These are phyloP conservation scores for Pseudogymnoascus sp. DNA, from an alignment of 2,329 filamentous ascomycete genomes.

Conservation along the genomic window DNA sequence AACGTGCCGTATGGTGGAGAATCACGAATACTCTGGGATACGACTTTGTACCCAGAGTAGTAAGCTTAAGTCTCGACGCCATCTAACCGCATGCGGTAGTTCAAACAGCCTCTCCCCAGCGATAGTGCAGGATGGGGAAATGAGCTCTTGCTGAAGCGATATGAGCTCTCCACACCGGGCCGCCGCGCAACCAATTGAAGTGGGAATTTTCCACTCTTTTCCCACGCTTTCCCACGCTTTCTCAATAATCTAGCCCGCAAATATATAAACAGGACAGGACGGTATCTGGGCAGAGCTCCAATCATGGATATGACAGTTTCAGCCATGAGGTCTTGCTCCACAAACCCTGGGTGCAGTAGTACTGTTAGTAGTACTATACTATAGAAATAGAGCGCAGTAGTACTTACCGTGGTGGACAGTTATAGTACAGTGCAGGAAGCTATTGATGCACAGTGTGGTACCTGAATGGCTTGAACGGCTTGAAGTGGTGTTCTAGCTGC, in stretches of 20 bases:
- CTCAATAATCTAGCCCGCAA: background rate
- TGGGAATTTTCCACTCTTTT: background rate
- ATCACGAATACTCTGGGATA: background rate
- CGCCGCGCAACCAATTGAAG: slow-evolving; percentile 7
- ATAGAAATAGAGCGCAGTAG: background rate
- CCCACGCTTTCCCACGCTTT: background rate
- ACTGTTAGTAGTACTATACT: background rate
- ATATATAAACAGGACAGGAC: background rate
- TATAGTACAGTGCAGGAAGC: background rate
- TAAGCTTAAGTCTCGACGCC: background rate
- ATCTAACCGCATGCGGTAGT: background rate
- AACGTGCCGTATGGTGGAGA: background rate
- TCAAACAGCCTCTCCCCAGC: slow-evolving; percentile 7
- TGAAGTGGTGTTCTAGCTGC: background rate
- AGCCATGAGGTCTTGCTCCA: background rate
- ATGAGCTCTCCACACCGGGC: slow-evolving; percentile 8
- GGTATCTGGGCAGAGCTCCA: background rate
- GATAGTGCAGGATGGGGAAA: slow-evolving; percentile 9
- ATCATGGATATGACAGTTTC: slow-evolving; percentile 8
- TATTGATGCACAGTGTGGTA: background rate
- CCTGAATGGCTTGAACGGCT: background rate
- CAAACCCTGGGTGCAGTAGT: background rate
- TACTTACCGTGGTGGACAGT: background rate
- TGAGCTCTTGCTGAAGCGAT: slow-evolving; percentile 10
- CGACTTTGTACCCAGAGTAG: background rate